These are phyloP conservation scores for Colletotrichum truncatum DNA, from an alignment of 2,329 filamentous ascomycete species.

Conservation along the genomic window DNA sequence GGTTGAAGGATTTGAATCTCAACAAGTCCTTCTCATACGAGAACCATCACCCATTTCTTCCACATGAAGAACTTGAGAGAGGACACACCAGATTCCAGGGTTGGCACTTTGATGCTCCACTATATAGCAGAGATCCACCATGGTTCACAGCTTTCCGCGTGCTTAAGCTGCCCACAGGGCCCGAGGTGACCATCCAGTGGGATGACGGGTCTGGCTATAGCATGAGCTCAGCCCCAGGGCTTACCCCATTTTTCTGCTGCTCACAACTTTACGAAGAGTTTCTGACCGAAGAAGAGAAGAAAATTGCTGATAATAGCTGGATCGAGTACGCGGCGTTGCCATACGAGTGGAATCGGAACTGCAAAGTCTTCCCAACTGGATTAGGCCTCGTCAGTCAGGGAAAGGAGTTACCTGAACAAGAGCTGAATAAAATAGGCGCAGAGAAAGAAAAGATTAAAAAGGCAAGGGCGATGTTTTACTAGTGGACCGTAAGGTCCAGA, in stretches of 20 bases:
- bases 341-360: conserved; percentile 53
- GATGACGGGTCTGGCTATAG: conserved; percentile 50
- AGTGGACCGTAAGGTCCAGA: too few relatives aligned
- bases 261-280: conserved; percentile 49
- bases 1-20: conserved; percentile 47
- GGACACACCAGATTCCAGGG: conserved; percentile 55
- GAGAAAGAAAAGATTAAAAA: too few relatives aligned
- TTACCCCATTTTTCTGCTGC: conserved; percentile 55
- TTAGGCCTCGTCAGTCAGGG: conserved; percentile 49
- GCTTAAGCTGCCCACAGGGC: conserved; percentile 46
- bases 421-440: conserved; percentile 33
- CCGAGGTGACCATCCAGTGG: conserved; percentile 50
- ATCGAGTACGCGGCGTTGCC: conserved; percentile 55
- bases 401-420: conserved; percentile 47
- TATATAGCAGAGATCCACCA: conserved; percentile 50
- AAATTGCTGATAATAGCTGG: conserved; percentile 52
- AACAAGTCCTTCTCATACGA: conserved; percentile 42
- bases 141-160: conserved; percentile 52
- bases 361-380: conserved; percentile 49
- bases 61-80: conserved; percentile 43
- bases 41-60: conserved; percentile 45
- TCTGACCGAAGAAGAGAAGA: conserved; percentile 49
- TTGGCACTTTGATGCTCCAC: conserved; percentile 58
- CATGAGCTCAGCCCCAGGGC: conserved; percentile 51
- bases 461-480: too few relatives aligned